Evolutionary conservation across 1,284 basidiomycete species (phyloP), one percentile per base, ranked within the genome.

Genomic region (Meira nashicola): DNA sequence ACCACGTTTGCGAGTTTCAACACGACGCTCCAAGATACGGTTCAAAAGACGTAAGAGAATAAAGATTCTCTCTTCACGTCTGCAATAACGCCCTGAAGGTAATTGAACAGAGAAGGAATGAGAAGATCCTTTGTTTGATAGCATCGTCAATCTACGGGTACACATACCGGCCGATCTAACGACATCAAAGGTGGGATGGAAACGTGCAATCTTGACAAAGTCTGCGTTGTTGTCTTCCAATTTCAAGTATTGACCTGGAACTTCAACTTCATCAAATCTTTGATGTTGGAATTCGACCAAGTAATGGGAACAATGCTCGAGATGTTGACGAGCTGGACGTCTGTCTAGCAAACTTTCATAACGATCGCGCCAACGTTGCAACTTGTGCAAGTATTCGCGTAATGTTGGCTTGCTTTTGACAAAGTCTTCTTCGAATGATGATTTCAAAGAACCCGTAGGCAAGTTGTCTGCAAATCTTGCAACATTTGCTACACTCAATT

Each of bases 251-350:
- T 99, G 95, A 9, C 95, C 95, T 19, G 95, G 95, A 57, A 99
- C 87, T 79, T 99, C 95, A 54, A 99, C 91, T 68, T 98, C 95
- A 71, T 98, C 95, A 59, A 96, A 93, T 79, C 94, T 96, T 75
- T 88, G 88, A 79, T 96, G 93, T 73, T 98, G 94, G 83, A 98
- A 99, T 79, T 98, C 94, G 11, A 91, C 90, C 65, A 98, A 82
- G 81, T 92, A 97, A 80, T 95, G 92, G 67, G 90, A 93, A 50
- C 91, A 83, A 60, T 88, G 83, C 68, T 97, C 93, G 55, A 99
- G 82, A n/a, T 90, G 86, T 73, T 94, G 90, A 56, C 87, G 81
- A 51, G 87, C 86, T 39, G 92, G 89, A 43, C 92, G 84, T 28
- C 85, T 83, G 77, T 97, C 92, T 14, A 99, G 83, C 48, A 86